These are phyloP conservation scores for Globisporangium paroecandrum DNA, from an alignment of 352 stramenopile genomes.

Conservation along the genomic window DNA sequence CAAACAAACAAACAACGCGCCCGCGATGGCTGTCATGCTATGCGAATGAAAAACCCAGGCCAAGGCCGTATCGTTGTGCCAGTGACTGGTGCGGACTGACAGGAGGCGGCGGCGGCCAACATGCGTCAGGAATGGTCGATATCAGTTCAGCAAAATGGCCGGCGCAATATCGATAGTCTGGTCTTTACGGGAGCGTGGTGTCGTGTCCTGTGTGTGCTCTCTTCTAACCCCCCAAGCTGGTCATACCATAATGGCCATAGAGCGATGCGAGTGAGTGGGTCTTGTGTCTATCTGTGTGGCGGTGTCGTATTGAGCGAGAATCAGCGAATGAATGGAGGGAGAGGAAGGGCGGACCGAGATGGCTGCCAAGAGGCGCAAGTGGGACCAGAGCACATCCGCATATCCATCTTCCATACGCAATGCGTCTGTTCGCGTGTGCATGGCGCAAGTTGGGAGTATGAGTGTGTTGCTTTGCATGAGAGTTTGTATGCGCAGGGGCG, in stretches of 20 bases:
- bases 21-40: not conserved
- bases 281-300: not conserved
- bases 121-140: not conserved
- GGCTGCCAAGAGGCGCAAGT: not conserved
- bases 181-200: not conserved
- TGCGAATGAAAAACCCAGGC: not conserved
- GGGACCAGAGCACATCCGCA: not conserved
- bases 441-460: not conserved
- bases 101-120: too few species aligned
- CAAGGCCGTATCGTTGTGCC: not conserved
- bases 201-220: not conserved
- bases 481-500: not conserved
- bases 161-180: too few species aligned
- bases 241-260: not conserved
- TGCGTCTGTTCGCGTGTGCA: not conserved
- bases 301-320: not conserved
- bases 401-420: not conserved
- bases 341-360: conserved; percentile 6
- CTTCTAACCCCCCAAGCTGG: not conserved
- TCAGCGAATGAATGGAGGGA: not conserved
- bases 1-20: not conserved
- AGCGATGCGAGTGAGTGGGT: too few species aligned
- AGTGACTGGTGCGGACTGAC: not conserved
- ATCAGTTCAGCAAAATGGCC: too few species aligned
- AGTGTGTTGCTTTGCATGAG: not conserved